Evolutionary conservation across 2,329 filamentous ascomycete species (phyloP), one percentile per base, ranked within the genome.

Genomic region (Lasiodiplodia citricola): DNA sequence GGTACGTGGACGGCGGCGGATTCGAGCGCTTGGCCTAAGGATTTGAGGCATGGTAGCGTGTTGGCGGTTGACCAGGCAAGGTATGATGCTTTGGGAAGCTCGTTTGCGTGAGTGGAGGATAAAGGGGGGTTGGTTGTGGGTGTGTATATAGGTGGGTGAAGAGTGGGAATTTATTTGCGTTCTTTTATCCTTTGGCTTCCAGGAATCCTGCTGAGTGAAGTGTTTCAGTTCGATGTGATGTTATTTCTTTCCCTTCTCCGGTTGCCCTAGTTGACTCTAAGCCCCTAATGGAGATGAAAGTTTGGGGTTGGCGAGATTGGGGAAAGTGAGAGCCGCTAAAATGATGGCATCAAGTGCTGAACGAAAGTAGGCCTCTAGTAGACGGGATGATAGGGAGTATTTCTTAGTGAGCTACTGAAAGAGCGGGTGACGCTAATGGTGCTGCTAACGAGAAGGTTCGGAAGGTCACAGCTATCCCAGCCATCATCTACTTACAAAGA

Each of bases 21-120:
- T 23, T 47, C 50, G 10, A 83, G 82, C 68, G 82, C 87, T 25
- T 71, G 87, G 71, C 82, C 85, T 0, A 75, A 87, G 4, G 84
- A 81, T 58, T 74, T 63, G 44, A 50, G 58, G 25, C 58, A 54
- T 55, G 66, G 54, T 3, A 83, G 82, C 68, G 83, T 87, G 25
- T 70, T 87, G 71, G 81, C 85, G 0, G 75, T 87, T 3, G 84
- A 82, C 60, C 74, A 80, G 75, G 78, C 75, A 11, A 70, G 82
- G 56, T 83, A 83, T 57, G 75, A 81, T 68, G 82, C 83, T 5
- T 71, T 87, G 70, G 73, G 68, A 25, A 70, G 69, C 25, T 76
- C 72, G 68, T 78, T 52, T 37, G 63, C 37, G 21, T 66, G 7
- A 35, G 4, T 10, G 5, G 37, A 8, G 31, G 31, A 0, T 5